Conservation (phyloP, 257 asterid species). For the Schizonepeta tenuifolia region DNA sequence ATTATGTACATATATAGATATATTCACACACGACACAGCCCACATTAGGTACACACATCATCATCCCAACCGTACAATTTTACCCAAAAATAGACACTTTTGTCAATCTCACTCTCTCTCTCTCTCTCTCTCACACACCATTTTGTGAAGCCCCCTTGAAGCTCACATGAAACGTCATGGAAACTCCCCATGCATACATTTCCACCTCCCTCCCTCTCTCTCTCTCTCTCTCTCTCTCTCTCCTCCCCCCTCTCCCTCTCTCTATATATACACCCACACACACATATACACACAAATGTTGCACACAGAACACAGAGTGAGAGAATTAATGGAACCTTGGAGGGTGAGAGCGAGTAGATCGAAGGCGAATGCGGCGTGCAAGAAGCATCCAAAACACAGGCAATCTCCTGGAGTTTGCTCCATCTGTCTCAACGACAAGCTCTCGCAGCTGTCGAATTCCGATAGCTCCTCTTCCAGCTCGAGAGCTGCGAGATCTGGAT, state of each 20-base stretch:
- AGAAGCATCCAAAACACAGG: slow-evolving; percentile 68
- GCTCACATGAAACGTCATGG: slow-evolving; percentile 62
- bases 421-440: slow-evolving; percentile 62
- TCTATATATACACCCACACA: not conserved
- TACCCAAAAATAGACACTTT: slow-evolving; percentile 45
- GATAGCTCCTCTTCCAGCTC: slow-evolving; percentile 26
- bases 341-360: slow-evolving; percentile 38
- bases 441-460: slow-evolving; percentile 30
- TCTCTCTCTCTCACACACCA: slow-evolving; percentile 22
- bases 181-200: slow-evolving; percentile 45
- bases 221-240: not conserved
- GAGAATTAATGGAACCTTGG: slow-evolving; percentile 40
- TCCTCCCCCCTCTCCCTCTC: not conserved
- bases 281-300: slow-evolving; percentile 5
- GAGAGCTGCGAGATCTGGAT: slow-evolving; percentile 21
- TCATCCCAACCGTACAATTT: slow-evolving; percentile 42
- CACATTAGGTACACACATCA: slow-evolving; percentile 14
- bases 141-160: not conserved
- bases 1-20: too few species aligned
- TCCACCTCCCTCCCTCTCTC: not conserved
- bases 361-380: slow-evolving; percentile 46
- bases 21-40: not conserved
- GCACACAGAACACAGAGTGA: not conserved
- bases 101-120: slow-evolving; percentile 39
- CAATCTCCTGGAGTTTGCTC: slow-evolving; percentile 85